Evolutionary conservation across 768 basidiomycete genomes (phyloP).

Genomic region (Mycena vitilis): DNA sequence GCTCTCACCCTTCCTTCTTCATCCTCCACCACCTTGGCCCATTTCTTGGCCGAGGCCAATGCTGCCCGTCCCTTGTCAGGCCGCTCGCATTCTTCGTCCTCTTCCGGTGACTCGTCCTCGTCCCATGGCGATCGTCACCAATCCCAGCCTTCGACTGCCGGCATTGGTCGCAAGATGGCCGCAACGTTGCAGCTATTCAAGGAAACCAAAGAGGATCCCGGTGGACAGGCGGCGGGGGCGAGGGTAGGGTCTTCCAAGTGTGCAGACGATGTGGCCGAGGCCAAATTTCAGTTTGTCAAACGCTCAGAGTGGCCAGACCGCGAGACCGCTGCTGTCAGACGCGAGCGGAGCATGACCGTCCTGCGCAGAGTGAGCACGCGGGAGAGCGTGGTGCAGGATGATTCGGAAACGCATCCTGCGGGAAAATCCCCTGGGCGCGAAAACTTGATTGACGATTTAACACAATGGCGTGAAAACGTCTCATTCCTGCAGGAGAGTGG

Average conservation of each 20-base stretch:
- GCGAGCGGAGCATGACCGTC: constrained; percentile 74
- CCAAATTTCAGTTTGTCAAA: constrained; percentile 85
- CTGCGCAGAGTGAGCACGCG: constrained; percentile 68
- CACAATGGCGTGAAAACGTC: constrained; percentile 69
- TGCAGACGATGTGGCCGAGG: constrained; percentile 67
- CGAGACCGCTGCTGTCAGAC: constrained; percentile 74
- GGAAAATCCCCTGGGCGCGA: constrained; percentile 57
- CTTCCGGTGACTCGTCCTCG: constrained; percentile 48
- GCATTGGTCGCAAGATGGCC: constrained; percentile 86
- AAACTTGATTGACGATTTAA: constrained; percentile 56
- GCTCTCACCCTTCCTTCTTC: constrained; percentile 54
- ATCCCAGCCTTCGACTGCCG: constrained; percentile 49
- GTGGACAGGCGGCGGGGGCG: constrained; percentile 47
- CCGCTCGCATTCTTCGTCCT: constrained; percentile 49
- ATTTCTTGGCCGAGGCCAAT: constrained; percentile 44
- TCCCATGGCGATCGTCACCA: constrained; percentile 43
- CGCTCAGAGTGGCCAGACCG: constrained; percentile 89
- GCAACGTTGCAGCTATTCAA: constrained; percentile 86
- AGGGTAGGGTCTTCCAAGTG: constrained; percentile 53
- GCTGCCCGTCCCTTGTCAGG: constrained; percentile 47
- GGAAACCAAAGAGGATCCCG: constrained; percentile 64
- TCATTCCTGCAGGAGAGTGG: constrained; percentile 54
- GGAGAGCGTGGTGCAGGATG: constrained; percentile 51
- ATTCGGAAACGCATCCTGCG: constrained; percentile 46
- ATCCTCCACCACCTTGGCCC: constrained; percentile 44